Base-by-base conservation (phyloP, 1,284 basidiomycete species). In the Agaricales sp. region DNA sequence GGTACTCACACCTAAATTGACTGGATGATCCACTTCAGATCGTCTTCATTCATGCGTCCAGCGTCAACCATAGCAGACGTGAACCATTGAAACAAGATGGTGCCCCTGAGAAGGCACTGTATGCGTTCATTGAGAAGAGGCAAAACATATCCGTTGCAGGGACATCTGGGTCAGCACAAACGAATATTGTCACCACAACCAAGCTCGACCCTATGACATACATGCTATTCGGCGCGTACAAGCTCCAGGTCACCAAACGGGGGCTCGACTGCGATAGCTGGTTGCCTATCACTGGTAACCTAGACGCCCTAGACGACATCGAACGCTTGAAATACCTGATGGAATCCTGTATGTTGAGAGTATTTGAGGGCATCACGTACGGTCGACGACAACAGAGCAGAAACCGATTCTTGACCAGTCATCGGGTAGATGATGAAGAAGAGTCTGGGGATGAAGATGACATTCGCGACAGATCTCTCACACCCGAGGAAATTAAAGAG, bases 181-280 rank as follows among this genome's bases (percentile, higher is more conserved):
- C 78, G 50, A 86, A 77, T 63, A 70, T 97, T 26, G 77, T 93
- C 44, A 80, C 75, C 22, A 90, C 87, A n/a, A 92, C 91, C 1
- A 82, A 86, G 26, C 69, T 97, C 25, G 93, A 97, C 64, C 88
- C 89, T 6, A 74, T 97, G 71, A 87, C 87, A 1, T 96, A 93
- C 63, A 80, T 96, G 67, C 74, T 98, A 8, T 97, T 98, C 57
- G 94, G 94, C 12, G 92, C 92, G 0, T 82, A 89, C 63, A 76
- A 85, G 50, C 75, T 93, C 39, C 67, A 78, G 51, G 76, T 84
- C 43, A 78, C 76, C 1, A 73, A 78, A 41, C 73, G 77, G 14
- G 88, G 89, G 2, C 65, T 93, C 23, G 82, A 88, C 60, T 94
- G 91, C 61, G 94, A 98, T 60, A 80, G 79, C 43, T 98, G 94